Evolutionary conservation across 2,329 filamentous ascomycete species (phyloP), one percentile per base, ranked within the genome.

Genomic region (Colletotrichum destructivum): DNA sequence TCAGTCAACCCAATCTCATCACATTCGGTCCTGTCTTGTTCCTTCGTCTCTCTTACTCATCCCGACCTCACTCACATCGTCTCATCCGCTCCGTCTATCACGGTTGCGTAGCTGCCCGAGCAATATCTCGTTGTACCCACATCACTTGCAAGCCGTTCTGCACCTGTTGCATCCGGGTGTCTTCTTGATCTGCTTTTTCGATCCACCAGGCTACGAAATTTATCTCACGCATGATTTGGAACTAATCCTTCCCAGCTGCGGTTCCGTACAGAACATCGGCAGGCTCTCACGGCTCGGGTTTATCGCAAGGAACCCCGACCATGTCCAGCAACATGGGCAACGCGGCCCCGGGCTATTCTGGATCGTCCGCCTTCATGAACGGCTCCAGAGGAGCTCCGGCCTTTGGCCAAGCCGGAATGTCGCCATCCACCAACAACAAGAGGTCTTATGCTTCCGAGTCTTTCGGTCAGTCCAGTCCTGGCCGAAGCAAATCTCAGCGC

Each of bases 401-500:
- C 35, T 62, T 51, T 5, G 44, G 66, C 12, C n/a, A 51, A 26
- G 8, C 40, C 8, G 44, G 38, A 16, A 23, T 15, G 4, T 26
- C 35, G 8, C 35, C 63, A 21, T 55, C 21, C 40, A 69, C 63
- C 44, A 71, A 71, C 23, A 71, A 71, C 35, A 72, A 72, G 61
- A 72, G 70, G 52, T 46, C 66, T 18, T 46, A 47, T 44, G 62
- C 38, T 6, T 66, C 56, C n/a, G 56, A 61, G n/a, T 62, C 64
- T 3, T n/a, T 71, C 3, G 49, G 49, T 31, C 31, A 55, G 12
- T 61, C 66, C 26, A 62, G 31, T 21, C 31, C 67, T 15, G 62
- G 67, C 21, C 60, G 70, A 12, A 61, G 35, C 60, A 71, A 72
- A 59, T 63, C 66, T 64, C 71, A 52, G 44, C 46, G 51, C 73